Conservation (phyloP, 352 stramenopile species). For the Pythium biforme region DNA sequence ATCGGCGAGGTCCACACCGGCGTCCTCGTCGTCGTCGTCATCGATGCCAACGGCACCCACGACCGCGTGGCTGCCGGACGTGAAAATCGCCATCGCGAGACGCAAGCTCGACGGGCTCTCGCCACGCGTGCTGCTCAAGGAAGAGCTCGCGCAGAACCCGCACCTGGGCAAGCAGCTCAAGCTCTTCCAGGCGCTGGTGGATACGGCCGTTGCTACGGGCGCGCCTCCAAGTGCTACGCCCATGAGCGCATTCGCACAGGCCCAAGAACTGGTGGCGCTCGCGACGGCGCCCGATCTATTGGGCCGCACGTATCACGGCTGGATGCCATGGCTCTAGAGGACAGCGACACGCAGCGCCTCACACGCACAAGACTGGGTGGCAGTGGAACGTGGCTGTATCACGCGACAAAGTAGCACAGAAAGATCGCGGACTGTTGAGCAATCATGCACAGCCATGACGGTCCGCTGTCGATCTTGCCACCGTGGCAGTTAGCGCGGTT, state of each 20-base stretch:
- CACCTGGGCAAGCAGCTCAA: constrained; percentile 55
- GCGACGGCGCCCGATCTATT: constrained; percentile 81
- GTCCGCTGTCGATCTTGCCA: too few relatives aligned
- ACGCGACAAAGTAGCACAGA: too few relatives aligned
- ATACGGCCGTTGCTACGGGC: constrained; percentile 28
- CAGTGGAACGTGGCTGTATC: too few relatives aligned
- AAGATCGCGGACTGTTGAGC: too few relatives aligned
- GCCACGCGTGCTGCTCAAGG: constrained; percentile 63
- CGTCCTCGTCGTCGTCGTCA: constrained; percentile 1
- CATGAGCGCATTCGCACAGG: constrained; percentile 69
- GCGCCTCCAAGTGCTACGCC: constrained; percentile 22
- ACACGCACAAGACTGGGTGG: too few relatives aligned
- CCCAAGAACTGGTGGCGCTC: constrained; percentile 78
- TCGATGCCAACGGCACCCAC: constrained; percentile 1
- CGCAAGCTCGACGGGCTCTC: constrained; percentile 76
- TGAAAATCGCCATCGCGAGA: constrained; percentile 75
- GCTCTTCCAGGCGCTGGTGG: constrained; percentile 59
- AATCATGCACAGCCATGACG: too few relatives aligned
- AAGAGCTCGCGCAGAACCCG: constrained; percentile 70
- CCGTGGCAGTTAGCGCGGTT: too few relatives aligned
- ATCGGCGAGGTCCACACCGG: not conserved
- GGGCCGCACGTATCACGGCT: constrained; percentile 75
- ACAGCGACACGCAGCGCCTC: not conserved
- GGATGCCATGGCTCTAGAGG: constrained; percentile 76
- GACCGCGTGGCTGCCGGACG: constrained; percentile 60